Percentiles rank a stretch among this genome's conserved stretches.
Conservation (phyloP, 495 filamentous ascomycete genomes). For the Tuber microsphaerosporum region DNA sequence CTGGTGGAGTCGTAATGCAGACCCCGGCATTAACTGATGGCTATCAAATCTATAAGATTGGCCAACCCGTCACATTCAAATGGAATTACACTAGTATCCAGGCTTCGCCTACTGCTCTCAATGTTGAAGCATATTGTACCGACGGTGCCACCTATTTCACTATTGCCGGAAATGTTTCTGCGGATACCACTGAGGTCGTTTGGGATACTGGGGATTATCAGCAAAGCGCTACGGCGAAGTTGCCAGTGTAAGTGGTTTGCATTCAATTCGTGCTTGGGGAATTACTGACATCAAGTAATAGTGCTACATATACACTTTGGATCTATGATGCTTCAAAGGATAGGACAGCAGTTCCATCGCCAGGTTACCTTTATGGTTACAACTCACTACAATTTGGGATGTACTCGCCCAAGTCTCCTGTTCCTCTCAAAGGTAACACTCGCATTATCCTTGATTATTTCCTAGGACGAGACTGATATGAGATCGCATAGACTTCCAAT, state of each 20-base stretch:
- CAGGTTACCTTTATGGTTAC: constrained; percentile 66
- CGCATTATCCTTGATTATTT: constrained; percentile 33
- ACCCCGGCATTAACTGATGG: constrained; percentile 57
- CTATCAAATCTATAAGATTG: constrained; percentile 78
- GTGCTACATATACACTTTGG: constrained; percentile 72
- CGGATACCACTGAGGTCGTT: constrained; percentile 51
- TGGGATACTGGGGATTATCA: constrained; percentile 80
- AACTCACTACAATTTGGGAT: constrained; percentile 67
- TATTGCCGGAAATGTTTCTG: constrained; percentile 57
- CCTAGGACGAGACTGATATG: constrained; percentile 11
- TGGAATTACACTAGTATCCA: constrained; percentile 94
- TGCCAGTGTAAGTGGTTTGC: constrained; percentile 43
- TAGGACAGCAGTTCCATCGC: constrained; percentile 54
- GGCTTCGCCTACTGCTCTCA: constrained; percentile 66
- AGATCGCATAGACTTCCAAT: constrained; percentile 31
- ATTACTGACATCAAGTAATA: constrained; percentile 19
- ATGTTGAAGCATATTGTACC: constrained; percentile 74
- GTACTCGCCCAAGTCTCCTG: constrained; percentile 65
- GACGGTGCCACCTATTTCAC: constrained; percentile 59
- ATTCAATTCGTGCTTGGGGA: constrained; percentile 48
- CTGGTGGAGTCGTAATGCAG: constrained; percentile 75
- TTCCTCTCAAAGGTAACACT: constrained; percentile 54
- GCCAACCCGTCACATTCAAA: constrained; percentile 71
- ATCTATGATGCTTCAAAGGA: constrained; percentile 66
- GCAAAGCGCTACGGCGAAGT: constrained; percentile 48